Evolutionary conservation across 371 early-diverging fungal species (phyloP).

Genomic region (Saksenaea vasiformis): DNA sequence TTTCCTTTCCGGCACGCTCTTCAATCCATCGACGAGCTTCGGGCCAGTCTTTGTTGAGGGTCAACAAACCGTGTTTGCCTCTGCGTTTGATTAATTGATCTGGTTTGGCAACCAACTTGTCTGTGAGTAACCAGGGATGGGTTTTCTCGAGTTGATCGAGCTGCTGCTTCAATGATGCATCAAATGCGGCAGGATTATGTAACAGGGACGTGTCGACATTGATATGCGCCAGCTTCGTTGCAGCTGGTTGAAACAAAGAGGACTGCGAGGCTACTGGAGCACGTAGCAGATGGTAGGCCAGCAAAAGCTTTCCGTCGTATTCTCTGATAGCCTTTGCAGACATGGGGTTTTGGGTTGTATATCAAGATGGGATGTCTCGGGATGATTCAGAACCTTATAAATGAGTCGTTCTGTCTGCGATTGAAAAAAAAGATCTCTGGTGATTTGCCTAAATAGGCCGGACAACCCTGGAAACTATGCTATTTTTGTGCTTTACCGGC

Average conservation of each 20-base stretch:
- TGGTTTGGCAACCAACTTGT: constrained; percentile 93
- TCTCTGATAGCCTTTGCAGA: constrained; percentile 97
- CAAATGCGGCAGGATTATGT: constrained; percentile 44
- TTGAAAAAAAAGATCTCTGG: not conserved
- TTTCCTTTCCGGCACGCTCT: constrained; percentile 82
- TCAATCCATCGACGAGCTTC: constrained; percentile 88
- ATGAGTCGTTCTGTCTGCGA: not conserved
- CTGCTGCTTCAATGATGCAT: constrained; percentile 61
- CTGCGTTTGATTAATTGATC: constrained; percentile 97
- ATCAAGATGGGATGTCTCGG: constrained; percentile 10
- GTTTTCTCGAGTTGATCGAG: constrained; percentile 71
- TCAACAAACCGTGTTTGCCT: constrained; percentile 92
- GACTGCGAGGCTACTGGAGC: constrained; percentile 60
- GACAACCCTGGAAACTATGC: not conserved
- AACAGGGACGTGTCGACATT: constrained; percentile 69
- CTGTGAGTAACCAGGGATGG: constrained; percentile 85
- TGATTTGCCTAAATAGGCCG: constrained; percentile 2
- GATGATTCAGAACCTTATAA: not conserved
- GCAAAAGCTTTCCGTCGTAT: constrained; percentile 95
- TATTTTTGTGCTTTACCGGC: constrained; percentile 2
- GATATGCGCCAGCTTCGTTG: constrained; percentile 80
- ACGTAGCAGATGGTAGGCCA: constrained; percentile 85
- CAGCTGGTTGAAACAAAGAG: constrained; percentile 68
- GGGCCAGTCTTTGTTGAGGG: constrained; percentile 88
- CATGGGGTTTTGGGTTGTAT: constrained; percentile 56